phyloP scores from a whole-genome alignment of 768 basidiomycete species.

The Tricholoma saponaceum region DNA sequence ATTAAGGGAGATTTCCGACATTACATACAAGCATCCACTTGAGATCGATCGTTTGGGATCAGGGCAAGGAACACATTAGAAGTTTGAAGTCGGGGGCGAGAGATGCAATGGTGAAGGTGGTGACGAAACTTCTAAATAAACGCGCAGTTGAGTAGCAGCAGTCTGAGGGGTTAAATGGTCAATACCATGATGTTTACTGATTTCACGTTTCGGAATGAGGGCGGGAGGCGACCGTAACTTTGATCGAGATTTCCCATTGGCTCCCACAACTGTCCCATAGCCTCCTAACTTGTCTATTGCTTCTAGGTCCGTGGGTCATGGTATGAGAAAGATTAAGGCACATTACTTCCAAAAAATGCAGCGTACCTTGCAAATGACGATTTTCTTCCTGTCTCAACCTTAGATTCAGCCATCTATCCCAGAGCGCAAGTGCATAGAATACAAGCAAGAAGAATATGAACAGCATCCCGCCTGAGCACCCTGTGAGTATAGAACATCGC shows the following conservation, averaged over 20 bases:
- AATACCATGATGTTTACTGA: neutral
- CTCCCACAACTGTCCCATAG: neutral
- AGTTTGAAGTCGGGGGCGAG: neutral
- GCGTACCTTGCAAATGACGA: slow-evolving; percentile 6
- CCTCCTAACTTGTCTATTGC: neutral
- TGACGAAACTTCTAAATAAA: neutral
- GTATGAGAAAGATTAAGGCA: neutral
- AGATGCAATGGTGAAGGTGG: neutral
- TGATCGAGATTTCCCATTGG: neutral
- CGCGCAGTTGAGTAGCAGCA: neutral
- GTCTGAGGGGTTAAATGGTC: neutral
- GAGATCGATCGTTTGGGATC: neutral
- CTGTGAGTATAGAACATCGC: neutral
- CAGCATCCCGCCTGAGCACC: slow-evolving; percentile 17
- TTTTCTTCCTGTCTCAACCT: slow-evolving; percentile 21
- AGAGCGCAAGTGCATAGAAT: slow-evolving; percentile 33
- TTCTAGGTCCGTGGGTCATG: neutral
- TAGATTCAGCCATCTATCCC: slow-evolving; percentile 33
- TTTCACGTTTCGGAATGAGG: neutral
- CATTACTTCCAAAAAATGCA: neutral
- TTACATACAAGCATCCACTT: neutral
- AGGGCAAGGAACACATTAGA: neutral
- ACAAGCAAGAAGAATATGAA: slow-evolving; percentile 26
- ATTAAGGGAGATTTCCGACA: neutral
- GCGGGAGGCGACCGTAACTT: neutral